Conservation (phyloP, 2,329 filamentous ascomycete genomes). For the Proliferodiscus dingleyae region DNA sequence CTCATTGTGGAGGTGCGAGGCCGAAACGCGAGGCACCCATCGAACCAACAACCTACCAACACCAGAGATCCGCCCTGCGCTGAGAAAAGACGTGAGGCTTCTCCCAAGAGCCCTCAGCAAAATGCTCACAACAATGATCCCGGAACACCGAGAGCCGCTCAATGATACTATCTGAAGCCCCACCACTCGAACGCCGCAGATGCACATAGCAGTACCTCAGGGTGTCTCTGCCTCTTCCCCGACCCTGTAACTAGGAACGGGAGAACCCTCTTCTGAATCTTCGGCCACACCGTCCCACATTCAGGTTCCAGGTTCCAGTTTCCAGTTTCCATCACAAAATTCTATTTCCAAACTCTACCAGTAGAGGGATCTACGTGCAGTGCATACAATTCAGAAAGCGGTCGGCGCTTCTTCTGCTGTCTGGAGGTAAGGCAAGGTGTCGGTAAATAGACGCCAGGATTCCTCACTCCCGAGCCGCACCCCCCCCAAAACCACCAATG, state of each 20-base stretch:
- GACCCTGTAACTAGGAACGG: too few relatives aligned
- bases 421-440: too few relatives aligned
- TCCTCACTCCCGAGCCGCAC: background rate
- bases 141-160: background rate
- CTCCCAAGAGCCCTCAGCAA: background rate
- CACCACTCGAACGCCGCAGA: background rate
- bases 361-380: background rate
- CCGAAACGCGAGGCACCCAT: background rate
- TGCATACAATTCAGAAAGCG: background rate
- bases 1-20: background rate
- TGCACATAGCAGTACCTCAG: background rate
- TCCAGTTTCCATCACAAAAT: background rate
- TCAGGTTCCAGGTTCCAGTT: background rate
- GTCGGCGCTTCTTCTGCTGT: background rate
- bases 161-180: background rate
- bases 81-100: background rate
- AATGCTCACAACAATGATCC: too few relatives aligned
- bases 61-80: background rate
- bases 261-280: too few relatives aligned
- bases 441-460: too few relatives aligned
- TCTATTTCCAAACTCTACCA: background rate
- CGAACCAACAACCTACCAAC: background rate
- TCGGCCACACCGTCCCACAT: too few relatives aligned
- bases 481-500: background rate
- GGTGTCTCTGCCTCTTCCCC: background rate